Percentiles rank a stretch among this genome's conserved stretches.
Evolutionary conservation across 371 early-diverging fungal genomes (phyloP).

Genomic region (Lichtheimia ornata): DNA sequence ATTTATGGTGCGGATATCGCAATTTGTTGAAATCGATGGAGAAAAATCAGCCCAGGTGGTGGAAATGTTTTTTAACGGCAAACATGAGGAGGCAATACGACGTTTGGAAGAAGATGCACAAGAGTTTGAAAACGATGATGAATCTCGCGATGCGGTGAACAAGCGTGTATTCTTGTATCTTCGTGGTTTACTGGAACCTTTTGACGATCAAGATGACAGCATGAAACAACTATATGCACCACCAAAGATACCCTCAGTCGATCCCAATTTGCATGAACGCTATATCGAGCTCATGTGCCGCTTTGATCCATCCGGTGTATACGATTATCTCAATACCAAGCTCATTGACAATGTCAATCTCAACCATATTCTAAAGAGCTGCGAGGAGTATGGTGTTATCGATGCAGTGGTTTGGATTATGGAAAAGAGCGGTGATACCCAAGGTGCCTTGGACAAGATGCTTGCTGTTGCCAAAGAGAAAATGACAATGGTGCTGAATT

Average conservation of each 20-base stretch:
- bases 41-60: constrained; percentile 65
- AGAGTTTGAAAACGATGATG: constrained; percentile 55
- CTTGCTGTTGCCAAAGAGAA: constrained; percentile 62
- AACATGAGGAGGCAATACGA: constrained; percentile 62
- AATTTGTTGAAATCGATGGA: constrained; percentile 72
- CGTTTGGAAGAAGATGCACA: constrained; percentile 51
- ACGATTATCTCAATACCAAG: constrained; percentile 60
- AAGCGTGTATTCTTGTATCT: constrained; percentile 66
- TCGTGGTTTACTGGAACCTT: constrained; percentile 68
- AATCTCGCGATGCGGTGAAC: constrained; percentile 43
- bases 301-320: constrained; percentile 70
- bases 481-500: constrained; percentile 34
- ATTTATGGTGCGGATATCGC: constrained; percentile 63
- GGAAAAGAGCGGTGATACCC: constrained; percentile 69
- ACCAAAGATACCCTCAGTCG: constrained; percentile 1
- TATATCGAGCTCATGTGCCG: constrained; percentile 73
- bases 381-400: constrained; percentile 60
- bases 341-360: constrained; percentile 60
- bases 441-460: constrained; percentile 68
- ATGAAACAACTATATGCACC: not conserved
- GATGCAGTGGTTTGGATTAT: constrained; percentile 82
- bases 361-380: constrained; percentile 56
- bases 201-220: not conserved
- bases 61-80: constrained; percentile 58
- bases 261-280: constrained; percentile 56